Evolutionary conservation across 176 grass and related monocot species (phyloP).

Genomic region (Poa pratensis): DNA sequence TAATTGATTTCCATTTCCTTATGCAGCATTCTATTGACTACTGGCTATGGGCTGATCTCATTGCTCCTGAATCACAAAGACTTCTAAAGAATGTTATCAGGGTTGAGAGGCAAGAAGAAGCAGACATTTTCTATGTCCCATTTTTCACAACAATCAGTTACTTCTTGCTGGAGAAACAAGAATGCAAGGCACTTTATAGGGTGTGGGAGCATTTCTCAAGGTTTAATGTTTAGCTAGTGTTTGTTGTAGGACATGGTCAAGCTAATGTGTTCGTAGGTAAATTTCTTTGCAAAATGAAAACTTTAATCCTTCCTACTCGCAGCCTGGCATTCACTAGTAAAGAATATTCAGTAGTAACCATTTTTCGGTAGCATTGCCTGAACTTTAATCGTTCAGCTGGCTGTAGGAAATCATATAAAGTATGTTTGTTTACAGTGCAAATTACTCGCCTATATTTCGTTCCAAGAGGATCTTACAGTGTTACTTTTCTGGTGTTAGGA

Average conservation of each 20-base stretch:
- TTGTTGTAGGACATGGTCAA: conserved; percentile 36
- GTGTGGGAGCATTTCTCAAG: conserved; percentile 88
- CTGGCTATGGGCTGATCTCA: conserved; percentile 97
- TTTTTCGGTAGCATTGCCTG: background rate
- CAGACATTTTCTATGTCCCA: conserved; percentile 90
- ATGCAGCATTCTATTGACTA: conserved; percentile 97
- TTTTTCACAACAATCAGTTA: conserved; percentile 98
- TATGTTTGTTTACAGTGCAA: conserved; percentile 11
- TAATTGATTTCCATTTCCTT: conserved; percentile 17
- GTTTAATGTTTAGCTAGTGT: conserved; percentile 80
- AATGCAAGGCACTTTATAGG: conserved; percentile 99
- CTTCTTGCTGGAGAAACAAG: conserved; percentile 93
- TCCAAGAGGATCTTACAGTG: conserved; percentile 35
- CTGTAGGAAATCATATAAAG: background rate
- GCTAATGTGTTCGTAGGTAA: conserved; percentile 29
- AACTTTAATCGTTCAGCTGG: conserved; percentile 21
- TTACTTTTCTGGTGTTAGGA: conserved; percentile 61
- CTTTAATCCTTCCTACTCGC: conserved; percentile 4
- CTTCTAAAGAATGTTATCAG: conserved; percentile 77
- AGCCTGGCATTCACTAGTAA: conserved; percentile 16
- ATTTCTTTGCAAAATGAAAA: background rate
- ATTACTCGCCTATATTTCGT: conserved; percentile 30
- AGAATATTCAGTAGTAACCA: conserved; percentile 12
- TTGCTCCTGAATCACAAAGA: conserved; percentile 81
- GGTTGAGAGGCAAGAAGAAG: conserved; percentile 81